phyloP scores from a whole-genome alignment of 192 early-diverging fungal species.

The Oehlia diaphana region DNA sequence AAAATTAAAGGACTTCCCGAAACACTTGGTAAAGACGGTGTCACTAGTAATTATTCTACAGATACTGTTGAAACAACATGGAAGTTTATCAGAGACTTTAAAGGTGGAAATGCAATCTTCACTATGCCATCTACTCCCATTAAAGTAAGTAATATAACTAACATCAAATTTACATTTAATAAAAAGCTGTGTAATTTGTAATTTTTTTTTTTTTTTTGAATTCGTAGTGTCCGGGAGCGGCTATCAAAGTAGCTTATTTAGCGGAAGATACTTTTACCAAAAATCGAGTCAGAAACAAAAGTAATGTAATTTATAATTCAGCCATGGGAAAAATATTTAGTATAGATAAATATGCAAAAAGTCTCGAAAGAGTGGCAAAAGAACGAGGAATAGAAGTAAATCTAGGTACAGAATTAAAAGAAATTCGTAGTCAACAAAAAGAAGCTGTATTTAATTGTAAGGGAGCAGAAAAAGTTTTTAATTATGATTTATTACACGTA shows the following conservation, averaged over 20 bases:
- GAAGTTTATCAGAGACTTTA: constrained; percentile 69
- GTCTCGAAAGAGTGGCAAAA: constrained; percentile 65
- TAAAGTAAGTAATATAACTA: constrained; percentile 45
- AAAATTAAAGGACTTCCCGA: constrained; percentile 74
- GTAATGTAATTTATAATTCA: constrained; percentile 73
- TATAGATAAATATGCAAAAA: constrained; percentile 78
- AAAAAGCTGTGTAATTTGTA: background rate
- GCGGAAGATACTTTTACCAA: constrained; percentile 82
- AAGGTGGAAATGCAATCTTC: constrained; percentile 80
- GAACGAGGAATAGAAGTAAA: constrained; percentile 71
- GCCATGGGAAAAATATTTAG: constrained; percentile 87
- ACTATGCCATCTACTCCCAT: constrained; percentile 86
- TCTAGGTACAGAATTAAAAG: constrained; percentile 68
- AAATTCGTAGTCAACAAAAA: constrained; percentile 60
- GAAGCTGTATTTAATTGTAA: constrained; percentile 67
- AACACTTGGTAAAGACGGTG: constrained; percentile 77
- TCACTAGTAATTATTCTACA: constrained; percentile 80
- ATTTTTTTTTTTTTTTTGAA: background rate
- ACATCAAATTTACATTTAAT: background rate
- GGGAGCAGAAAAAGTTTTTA: constrained; percentile 48
- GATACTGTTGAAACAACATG: constrained; percentile 72
- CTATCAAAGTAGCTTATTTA: constrained; percentile 85
- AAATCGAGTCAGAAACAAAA: constrained; percentile 64
- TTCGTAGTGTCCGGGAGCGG: constrained; percentile 75
- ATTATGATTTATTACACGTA: constrained; percentile 85